phyloP scores from a whole-genome alignment of 495 filamentous ascomycete species.

The Penicillium waksmanii region DNA sequence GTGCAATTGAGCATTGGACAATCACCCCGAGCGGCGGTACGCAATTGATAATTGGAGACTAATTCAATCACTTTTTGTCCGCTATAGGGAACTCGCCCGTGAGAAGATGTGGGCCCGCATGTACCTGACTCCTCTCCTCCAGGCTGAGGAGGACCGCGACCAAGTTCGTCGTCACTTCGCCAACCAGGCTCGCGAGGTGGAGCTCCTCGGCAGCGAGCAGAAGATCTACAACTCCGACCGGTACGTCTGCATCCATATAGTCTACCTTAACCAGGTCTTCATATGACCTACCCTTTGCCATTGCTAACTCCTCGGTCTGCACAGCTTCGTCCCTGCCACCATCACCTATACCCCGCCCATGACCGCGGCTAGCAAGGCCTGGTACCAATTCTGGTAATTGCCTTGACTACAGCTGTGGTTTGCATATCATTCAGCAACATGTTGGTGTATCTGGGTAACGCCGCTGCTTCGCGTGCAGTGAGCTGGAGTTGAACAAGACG shows the following conservation, averaged over 20 bases:
- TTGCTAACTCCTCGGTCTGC: conserved; percentile 12
- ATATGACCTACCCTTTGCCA: not conserved
- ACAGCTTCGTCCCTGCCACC: conserved; percentile 52
- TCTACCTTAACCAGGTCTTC: conserved; percentile 4
- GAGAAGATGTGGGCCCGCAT: conserved; percentile 98
- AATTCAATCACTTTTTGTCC: conserved; percentile 12
- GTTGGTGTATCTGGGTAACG: not conserved
- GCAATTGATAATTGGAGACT: not conserved
- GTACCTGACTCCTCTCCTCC: conserved; percentile 86
- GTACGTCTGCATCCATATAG: conserved; percentile 53
- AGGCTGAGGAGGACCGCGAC: conserved; percentile 96
- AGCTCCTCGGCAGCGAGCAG: conserved; percentile 77
- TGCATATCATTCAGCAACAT: not conserved
- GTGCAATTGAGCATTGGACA: conserved; percentile 11
- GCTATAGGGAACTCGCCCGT: conserved; percentile 79
- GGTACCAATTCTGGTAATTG: conserved; percentile 12
- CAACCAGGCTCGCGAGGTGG: conserved; percentile 86
- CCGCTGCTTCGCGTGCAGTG: conserved; percentile 9
- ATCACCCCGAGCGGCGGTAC: not conserved
- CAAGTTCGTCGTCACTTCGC: conserved; percentile 83
- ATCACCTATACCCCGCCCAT: conserved; percentile 44
- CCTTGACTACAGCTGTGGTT: not conserved
- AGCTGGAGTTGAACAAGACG: conserved; percentile 18
- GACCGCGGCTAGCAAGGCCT: conserved; percentile 1
- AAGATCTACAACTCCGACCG: conserved; percentile 85